phyloP scores from a whole-genome alignment of 352 stramenopile species.

The Phytophthora idaei region DNA sequence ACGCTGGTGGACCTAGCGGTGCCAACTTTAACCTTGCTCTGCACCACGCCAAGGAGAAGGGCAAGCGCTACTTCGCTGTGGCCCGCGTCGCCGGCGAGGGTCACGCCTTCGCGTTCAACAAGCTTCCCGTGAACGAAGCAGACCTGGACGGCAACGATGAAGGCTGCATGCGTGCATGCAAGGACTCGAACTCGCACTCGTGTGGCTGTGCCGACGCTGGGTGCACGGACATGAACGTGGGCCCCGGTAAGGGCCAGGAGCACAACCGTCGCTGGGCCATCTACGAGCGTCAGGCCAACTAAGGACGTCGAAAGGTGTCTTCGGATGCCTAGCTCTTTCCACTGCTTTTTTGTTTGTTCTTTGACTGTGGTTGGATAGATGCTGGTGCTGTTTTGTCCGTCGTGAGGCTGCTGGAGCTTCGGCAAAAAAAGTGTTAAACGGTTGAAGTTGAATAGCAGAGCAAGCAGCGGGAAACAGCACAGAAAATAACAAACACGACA shows the following conservation, averaged over 20 bases:
- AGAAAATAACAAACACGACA: constrained; percentile 29
- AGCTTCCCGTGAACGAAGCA: constrained; percentile 63
- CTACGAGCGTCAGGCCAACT: constrained; percentile 71
- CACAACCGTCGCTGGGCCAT: constrained; percentile 91
- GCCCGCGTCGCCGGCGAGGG: constrained; percentile 78
- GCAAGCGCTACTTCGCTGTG: constrained; percentile 91
- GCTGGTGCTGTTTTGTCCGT: constrained; percentile 18
- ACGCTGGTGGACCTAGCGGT: constrained; percentile 85
- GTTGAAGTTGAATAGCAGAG: constrained; percentile 24
- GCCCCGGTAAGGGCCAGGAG: constrained; percentile 78
- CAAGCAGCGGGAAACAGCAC: constrained; percentile 22
- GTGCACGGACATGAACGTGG: constrained; percentile 74
- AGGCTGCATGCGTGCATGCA: constrained; percentile 79
- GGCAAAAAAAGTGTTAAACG: constrained; percentile 28
- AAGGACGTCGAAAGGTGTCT: background rate
- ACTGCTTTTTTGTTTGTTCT: constrained; percentile 29
- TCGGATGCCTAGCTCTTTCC: constrained; percentile 3
- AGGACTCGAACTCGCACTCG: constrained; percentile 73
- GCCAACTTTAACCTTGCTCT: constrained; percentile 92
- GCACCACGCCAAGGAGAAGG: constrained; percentile 80
- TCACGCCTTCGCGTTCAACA: constrained; percentile 92
- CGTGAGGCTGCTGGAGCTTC: constrained; percentile 18
- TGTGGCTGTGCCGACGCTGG: constrained; percentile 88
- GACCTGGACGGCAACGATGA: constrained; percentile 82
- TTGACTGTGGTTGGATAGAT: constrained; percentile 36